phyloP scores from a whole-genome alignment of 2,329 filamentous ascomycete genomes.

The Calonectria crousiana region DNA sequence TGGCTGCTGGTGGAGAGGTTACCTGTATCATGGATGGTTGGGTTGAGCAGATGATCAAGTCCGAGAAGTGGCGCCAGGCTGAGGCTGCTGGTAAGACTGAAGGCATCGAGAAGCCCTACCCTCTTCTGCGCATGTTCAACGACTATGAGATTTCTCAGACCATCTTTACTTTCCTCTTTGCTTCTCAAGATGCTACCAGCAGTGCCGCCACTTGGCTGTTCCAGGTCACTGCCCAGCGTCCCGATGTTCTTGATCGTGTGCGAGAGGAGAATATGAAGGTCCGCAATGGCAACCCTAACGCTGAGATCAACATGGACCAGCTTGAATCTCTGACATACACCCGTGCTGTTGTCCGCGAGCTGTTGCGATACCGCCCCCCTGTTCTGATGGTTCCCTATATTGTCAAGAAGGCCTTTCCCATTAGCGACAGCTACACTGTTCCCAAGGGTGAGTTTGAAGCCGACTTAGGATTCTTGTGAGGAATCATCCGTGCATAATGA shows the following conservation, averaged over 20 bases:
- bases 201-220: slow-evolving; percentile 95
- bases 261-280: slow-evolving; percentile 88
- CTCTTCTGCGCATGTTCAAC: slow-evolving; percentile 86
- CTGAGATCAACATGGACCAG: slow-evolving; percentile 82
- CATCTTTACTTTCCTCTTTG: slow-evolving; percentile 95
- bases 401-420: slow-evolving; percentile 94
- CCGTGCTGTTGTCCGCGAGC: slow-evolving; percentile 90
- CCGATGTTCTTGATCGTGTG: slow-evolving; percentile 90
- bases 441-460: slow-evolving; percentile 77
- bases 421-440: slow-evolving; percentile 89
- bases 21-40: slow-evolving; percentile 97
- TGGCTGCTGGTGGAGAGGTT: slow-evolving; percentile 87
- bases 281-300: slow-evolving; percentile 80
- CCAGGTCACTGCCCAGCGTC: slow-evolving; percentile 92
- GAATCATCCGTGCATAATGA: slow-evolving; percentile 25
- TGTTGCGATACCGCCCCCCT: slow-evolving; percentile 92
- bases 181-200: slow-evolving; percentile 96
- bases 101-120: slow-evolving; percentile 82
- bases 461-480: no score
- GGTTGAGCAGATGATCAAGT: slow-evolving; percentile 90
- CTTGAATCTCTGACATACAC: slow-evolving; percentile 92
- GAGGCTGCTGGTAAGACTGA: slow-evolving; percentile 80
- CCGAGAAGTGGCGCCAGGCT: slow-evolving; percentile 83
- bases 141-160: slow-evolving; percentile 95
- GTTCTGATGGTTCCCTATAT: slow-evolving; percentile 98